A percentile compares a stretch with the other conserved stretches of the same genome.
These are phyloP conservation scores for Melastoma malabathricum DNA, from an alignment of 345 rosid species.

Conservation along the genomic window DNA sequence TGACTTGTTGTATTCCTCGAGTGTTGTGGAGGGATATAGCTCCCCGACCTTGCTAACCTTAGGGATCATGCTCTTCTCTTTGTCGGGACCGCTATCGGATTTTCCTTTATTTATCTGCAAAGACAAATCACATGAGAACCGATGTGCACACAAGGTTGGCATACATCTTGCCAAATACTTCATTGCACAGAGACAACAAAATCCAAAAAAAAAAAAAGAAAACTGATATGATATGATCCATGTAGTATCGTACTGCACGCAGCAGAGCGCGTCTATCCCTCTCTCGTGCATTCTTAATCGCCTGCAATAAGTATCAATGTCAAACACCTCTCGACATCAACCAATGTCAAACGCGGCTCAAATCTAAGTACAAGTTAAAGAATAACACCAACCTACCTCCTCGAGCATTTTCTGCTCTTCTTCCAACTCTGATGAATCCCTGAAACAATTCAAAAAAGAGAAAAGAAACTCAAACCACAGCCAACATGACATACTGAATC, in stretches of 20 bases:
- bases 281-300: slow-evolving; percentile 84
- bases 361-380: background rate
- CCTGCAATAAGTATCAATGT: slow-evolving; percentile 27
- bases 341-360: background rate
- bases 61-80: slow-evolving; percentile 20
- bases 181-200: background rate
- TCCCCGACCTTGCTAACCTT: slow-evolving; percentile 66
- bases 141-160: background rate
- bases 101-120: slow-evolving; percentile 56
- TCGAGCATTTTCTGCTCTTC: slow-evolving; percentile 78
- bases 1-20: slow-evolving; percentile 54
- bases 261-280: slow-evolving; percentile 72
- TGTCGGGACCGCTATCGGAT: slow-evolving; percentile 24
- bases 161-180: too few species aligned
- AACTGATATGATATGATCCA: background rate
- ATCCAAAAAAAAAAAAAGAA: background rate
- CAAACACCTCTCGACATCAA: background rate
- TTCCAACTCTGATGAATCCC: slow-evolving; percentile 65
- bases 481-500: slow-evolving; percentile 1
- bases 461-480: background rate
- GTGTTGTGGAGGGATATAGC: slow-evolving; percentile 55
- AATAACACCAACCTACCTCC: slow-evolving; percentile 28
- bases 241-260: slow-evolving; percentile 51
- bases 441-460: slow-evolving; percentile 9
- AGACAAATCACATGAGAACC: slow-evolving; percentile 10